These are phyloP conservation scores for Ogataea wickerhamii DNA, from an alignment of 805 yeast genomes.

Conservation along the genomic window DNA sequence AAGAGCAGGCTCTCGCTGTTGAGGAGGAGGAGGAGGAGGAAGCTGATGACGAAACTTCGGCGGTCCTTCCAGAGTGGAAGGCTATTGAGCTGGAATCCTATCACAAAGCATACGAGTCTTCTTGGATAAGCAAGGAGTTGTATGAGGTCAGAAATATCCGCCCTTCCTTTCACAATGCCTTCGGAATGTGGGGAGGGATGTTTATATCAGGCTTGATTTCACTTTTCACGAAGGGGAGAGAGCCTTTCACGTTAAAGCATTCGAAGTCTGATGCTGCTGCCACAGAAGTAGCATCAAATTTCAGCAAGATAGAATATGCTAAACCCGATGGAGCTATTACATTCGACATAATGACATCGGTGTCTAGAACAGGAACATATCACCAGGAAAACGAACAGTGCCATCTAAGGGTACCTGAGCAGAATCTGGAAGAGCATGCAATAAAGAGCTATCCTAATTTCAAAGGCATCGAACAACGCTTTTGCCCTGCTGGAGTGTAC, in stretches of 20 bases:
- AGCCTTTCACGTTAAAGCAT: slow-evolving; percentile 82
- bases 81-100: slow-evolving; percentile 54
- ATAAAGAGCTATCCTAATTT: slow-evolving; percentile 65
- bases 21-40: slow-evolving; percentile 40
- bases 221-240: slow-evolving; percentile 68
- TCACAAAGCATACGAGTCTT: slow-evolving; percentile 60
- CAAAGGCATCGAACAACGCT: slow-evolving; percentile 84
- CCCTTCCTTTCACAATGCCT: slow-evolving; percentile 77
- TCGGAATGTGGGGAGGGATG: slow-evolving; percentile 82
- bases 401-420: slow-evolving; percentile 70
- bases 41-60: slow-evolving; percentile 34
- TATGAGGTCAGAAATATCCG: slow-evolving; percentile 84
- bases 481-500: slow-evolving; percentile 98
- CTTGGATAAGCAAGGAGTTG: slow-evolving; percentile 87
- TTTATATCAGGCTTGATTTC: slow-evolving; percentile 82
- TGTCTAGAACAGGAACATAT: slow-evolving; percentile 91
- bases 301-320: slow-evolving; percentile 77
- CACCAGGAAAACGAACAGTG: slow-evolving; percentile 93
- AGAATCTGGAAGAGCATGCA: slow-evolving; percentile 65
- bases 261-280: slow-evolving; percentile 65
- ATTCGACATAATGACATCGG: slow-evolving; percentile 91
- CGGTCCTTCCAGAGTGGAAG: slow-evolving; percentile 34
- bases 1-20: slow-evolving; percentile 21
- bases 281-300: slow-evolving; percentile 66
- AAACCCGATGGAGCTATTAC: slow-evolving; percentile 94